phyloP scores from a whole-genome alignment of 805 yeast species.

The Brettanomyces nanus region DNA sequence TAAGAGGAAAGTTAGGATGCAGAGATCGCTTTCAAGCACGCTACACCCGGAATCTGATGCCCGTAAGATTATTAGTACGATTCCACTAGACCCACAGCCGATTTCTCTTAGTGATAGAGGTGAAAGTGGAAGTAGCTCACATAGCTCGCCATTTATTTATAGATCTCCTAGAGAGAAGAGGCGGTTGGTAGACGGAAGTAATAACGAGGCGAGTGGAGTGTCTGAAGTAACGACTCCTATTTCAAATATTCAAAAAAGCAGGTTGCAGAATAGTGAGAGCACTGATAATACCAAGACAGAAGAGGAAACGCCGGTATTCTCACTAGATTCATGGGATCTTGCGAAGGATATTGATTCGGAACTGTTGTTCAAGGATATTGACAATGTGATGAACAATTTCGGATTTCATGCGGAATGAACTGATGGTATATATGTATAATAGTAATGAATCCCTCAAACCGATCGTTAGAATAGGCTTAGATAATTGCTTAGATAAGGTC shows the following conservation, averaged over 20 bases:
- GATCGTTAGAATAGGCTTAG: no score
- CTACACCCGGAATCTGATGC: conserved; percentile 65
- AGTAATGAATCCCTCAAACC: not conserved
- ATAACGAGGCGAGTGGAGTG: not conserved
- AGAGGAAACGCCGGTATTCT: conserved; percentile 1
- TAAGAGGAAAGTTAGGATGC: conserved; percentile 23
- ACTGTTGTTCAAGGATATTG: conserved; percentile 72
- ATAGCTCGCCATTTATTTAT: conserved; percentile 15
- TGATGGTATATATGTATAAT: not conserved
- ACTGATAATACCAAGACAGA: not conserved
- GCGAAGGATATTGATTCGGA: conserved; percentile 38
- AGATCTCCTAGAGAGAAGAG: conserved; percentile 8
- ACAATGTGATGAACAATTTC: conserved; percentile 83
- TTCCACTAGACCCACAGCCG: conserved; percentile 80
- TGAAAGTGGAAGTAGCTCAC: conserved; percentile 18
- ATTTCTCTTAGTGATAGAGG: conserved; percentile 32
- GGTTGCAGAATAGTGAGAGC: not conserved
- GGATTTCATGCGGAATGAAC: conserved; percentile 62
- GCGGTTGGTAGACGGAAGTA: not conserved
- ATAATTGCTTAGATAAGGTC: no score
- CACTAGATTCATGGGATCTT: conserved; percentile 3
- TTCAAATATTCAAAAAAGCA: not conserved
- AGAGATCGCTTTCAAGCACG: conserved; percentile 44
- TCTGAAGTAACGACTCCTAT: not conserved
- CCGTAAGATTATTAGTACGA: conserved; percentile 63